Evolutionary conservation across 2,329 filamentous ascomycete genomes (phyloP).

Genomic region (Tolypocladium tropicale): DNA sequence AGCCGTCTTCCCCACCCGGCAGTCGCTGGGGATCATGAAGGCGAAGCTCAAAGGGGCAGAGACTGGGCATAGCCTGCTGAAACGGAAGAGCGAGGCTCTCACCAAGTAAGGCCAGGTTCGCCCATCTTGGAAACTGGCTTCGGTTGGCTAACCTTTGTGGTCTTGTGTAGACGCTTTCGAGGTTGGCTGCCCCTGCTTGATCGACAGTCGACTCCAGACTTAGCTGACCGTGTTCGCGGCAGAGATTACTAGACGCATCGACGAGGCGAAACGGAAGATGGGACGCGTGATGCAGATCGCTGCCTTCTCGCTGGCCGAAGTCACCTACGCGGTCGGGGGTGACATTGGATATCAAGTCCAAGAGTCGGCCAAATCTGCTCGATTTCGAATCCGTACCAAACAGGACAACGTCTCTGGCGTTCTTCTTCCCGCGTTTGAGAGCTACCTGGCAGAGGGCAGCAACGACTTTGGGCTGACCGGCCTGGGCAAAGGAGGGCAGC

Average conservation of each 20-base stretch:
- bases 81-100: constrained; percentile 94
- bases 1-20: constrained; percentile 93
- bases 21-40: constrained; percentile 96
- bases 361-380: constrained; percentile 85
- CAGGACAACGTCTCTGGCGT: constrained; percentile 99
- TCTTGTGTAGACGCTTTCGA: constrained; percentile 65
- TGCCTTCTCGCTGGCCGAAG: constrained; percentile 92
- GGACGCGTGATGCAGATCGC: constrained; percentile 98
- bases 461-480: constrained; percentile 96
- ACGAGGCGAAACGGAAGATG: constrained; percentile 99
- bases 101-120: constrained; percentile 62
- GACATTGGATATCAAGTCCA: constrained; percentile 96
- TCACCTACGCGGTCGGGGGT: constrained; percentile 92
- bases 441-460: constrained; percentile 76
- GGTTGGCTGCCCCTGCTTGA: constrained; percentile 35
- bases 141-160: constrained; percentile 2
- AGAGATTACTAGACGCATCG: constrained; percentile 95
- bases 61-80: constrained; percentile 86
- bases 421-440: constrained; percentile 86
- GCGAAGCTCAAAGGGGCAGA: constrained; percentile 91
- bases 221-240: constrained; percentile 7
- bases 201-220: background rate
- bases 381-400: constrained; percentile 87
- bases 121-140: constrained; percentile 12
- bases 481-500: constrained; percentile 91